Evolutionary conservation across 1,284 basidiomycete genomes (phyloP), one percentile per base, ranked within the genome.

Genomic region (Wolfiporia cocos): DNA sequence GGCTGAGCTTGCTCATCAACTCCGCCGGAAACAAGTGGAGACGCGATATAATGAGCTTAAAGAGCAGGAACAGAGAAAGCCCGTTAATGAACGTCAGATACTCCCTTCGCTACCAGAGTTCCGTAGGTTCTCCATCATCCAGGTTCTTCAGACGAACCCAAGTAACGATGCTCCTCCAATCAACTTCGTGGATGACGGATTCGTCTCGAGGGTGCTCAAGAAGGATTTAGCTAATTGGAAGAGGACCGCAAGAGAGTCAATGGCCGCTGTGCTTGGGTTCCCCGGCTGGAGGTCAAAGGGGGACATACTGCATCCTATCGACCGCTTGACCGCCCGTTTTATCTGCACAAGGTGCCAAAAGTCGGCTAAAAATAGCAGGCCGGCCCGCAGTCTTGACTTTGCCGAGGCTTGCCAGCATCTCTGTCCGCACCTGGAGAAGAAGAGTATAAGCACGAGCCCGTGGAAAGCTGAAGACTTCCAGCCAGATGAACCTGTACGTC

Each of bases 311-410:
- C 74, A 77, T 56, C 81, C 80, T 0, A 69, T 71, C 12, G 69
- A 80, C 31, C 67, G 78, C 35, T 44, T 78, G 11, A 78, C 73
- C 5, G 78, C 80, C 0, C 62, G 74, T 19, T 86, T 82, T 57
- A 54, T 61, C 20, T 86, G 84, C 54, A 68, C 55, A 43, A 52
- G 54, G 34, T 86, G 83, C 50, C 41, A 51, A 28, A 48, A 42
- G 30, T 18, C 20, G n/a, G 22, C 12, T 24, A 31, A 17, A 21
- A 51, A 44, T 18, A 57, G 55, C 24, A 64, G 66, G 48, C 53
- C 56, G 21, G 62, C 62, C 30, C 64, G 68, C 32, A 63, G 56
- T 19, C 57, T 86, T 41, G 71, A 75, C 50, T 80, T 81, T 46
- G 58, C 55, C 10, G 73, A 66, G 1, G 78, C 70, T 6, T 85